Conservation (phyloP, 1,139 yeast species). For the Yamadazyma songkhlaensis region DNA sequence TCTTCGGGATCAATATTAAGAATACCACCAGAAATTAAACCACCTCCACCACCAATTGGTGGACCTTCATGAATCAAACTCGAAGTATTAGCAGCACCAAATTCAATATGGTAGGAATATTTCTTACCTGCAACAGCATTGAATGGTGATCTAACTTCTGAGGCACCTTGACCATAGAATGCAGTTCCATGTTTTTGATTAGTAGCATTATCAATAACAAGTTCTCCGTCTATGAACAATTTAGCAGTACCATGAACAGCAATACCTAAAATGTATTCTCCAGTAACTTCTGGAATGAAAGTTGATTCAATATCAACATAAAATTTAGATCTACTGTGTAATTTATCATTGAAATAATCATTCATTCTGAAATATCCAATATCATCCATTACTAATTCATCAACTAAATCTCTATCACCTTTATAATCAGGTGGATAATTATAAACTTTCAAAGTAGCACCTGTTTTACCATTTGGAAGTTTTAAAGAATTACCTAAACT, state of each 20-base stretch:
- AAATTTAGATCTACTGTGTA: slow-evolving; percentile 18
- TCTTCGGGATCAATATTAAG: slow-evolving; percentile 15
- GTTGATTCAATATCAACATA: slow-evolving; percentile 35
- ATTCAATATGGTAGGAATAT: slow-evolving; percentile 44
- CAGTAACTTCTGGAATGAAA: slow-evolving; percentile 42
- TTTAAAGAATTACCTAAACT: slow-evolving; percentile 9
- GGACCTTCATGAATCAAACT: slow-evolving; percentile 8
- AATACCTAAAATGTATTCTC: slow-evolving; percentile 47
- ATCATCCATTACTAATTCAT: slow-evolving; percentile 24
- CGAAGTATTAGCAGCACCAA: slow-evolving; percentile 48
- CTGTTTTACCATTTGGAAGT: slow-evolving; percentile 9
- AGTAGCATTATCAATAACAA: slow-evolving; percentile 53
- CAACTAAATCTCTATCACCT: slow-evolving; percentile 21
- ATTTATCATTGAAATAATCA: slow-evolving; percentile 34
- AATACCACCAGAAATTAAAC: slow-evolving; percentile 22
- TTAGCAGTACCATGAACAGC: slow-evolving; percentile 49
- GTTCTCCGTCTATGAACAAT: slow-evolving; percentile 44
- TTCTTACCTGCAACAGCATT: slow-evolving; percentile 36
- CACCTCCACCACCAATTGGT: slow-evolving; percentile 18
- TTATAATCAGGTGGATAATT: slow-evolving; percentile 6
- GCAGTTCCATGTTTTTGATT: slow-evolving; percentile 46
- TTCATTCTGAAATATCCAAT: slow-evolving; percentile 35
- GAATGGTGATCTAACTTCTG: slow-evolving; percentile 38
- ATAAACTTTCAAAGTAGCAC: slow-evolving; percentile 10
- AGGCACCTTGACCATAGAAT: slow-evolving; percentile 43